phyloP scores from a whole-genome alignment of 768 basidiomycete genomes.

The Cubamyces sp. region DNA sequence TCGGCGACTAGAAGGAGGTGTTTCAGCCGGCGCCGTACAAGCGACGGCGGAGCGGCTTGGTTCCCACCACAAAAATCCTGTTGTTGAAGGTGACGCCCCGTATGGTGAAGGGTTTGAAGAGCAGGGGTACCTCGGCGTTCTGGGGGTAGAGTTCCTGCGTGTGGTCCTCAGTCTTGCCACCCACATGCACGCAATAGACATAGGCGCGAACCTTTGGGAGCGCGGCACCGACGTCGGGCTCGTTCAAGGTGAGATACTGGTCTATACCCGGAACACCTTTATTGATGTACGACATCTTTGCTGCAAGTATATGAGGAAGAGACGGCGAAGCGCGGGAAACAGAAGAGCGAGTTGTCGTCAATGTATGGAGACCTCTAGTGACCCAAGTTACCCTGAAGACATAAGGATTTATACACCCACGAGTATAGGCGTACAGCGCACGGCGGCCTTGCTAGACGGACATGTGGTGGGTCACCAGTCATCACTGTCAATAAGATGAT shows the following conservation, averaged over 20 bases:
- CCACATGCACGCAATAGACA: slow-evolving; percentile 18
- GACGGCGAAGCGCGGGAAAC: too few relatives aligned
- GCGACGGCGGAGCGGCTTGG: not conserved
- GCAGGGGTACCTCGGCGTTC: slow-evolving; percentile 53
- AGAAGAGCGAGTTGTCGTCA: too few relatives aligned
- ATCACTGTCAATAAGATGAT: too few relatives aligned
- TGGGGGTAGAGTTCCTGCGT: slow-evolving; percentile 45
- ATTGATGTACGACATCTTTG: slow-evolving; percentile 43
- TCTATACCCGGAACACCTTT: slow-evolving; percentile 51
- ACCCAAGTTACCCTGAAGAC: too few relatives aligned
- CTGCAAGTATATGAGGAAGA: too few relatives aligned
- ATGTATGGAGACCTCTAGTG: too few relatives aligned
- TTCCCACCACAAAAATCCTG: slow-evolving; percentile 65
- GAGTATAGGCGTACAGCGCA: too few relatives aligned
- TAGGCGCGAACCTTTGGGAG: slow-evolving; percentile 35
- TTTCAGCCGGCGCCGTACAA: not conserved
- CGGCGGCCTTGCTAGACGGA: too few relatives aligned
- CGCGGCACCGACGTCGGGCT: slow-evolving; percentile 56
- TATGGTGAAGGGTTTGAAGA: slow-evolving; percentile 72
- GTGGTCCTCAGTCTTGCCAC: slow-evolving; percentile 17
- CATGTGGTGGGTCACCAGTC: too few relatives aligned
- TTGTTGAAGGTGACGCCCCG: slow-evolving; percentile 71
- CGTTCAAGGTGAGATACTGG: slow-evolving; percentile 63
- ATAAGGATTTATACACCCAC: too few relatives aligned
- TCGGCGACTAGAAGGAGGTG: slow-evolving; percentile 54